Conservation (phyloP, 2,329 filamentous ascomycete species). For the Colletotrichum liriopes region DNA sequence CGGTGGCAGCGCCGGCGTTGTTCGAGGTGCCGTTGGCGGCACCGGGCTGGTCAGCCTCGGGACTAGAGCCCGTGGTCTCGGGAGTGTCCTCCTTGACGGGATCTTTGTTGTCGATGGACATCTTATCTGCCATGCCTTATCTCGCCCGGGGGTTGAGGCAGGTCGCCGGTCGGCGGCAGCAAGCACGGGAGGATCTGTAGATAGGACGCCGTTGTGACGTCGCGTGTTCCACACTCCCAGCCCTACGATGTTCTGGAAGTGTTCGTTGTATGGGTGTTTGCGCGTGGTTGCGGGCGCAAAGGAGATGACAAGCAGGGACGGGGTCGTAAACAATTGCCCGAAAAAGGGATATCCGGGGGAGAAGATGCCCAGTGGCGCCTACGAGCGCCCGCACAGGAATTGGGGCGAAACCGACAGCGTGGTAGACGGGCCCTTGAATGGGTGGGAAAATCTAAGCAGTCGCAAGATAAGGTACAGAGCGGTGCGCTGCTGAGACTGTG, state of each 20-base stretch:
- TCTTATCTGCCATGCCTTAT: conserved; percentile 75
- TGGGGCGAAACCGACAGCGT: conserved; percentile 42
- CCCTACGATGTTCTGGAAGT: conserved; percentile 46
- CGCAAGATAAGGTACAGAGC: conserved; percentile 45
- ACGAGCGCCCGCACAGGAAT: conserved; percentile 45
- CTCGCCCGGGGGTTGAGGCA: conserved; percentile 49
- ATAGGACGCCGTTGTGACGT: conserved; percentile 56
- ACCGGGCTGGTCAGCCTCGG: conserved; percentile 67
- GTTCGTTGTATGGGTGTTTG: conserved; percentile 55
- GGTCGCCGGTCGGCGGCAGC: conserved; percentile 47
- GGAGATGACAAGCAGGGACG: conserved; percentile 48
- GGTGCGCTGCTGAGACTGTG: conserved; percentile 42
- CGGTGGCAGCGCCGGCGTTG: conserved; percentile 57
- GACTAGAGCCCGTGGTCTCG: conserved; percentile 73
- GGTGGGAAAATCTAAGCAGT: conserved; percentile 45
- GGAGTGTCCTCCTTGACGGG: conserved; percentile 72
- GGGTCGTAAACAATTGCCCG: conserved; percentile 46
- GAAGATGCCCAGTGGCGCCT: conserved; percentile 48
- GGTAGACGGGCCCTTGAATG: conserved; percentile 58
- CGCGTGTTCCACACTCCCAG: conserved; percentile 46
- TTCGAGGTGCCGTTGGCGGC: conserved; percentile 50
- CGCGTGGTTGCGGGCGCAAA: conserved; percentile 55
- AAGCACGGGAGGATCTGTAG: conserved; percentile 35
- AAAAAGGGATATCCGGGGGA: conserved; percentile 43
- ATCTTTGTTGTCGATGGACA: conserved; percentile 77